Conservation (phyloP, 164 flowering plant genomes). For the Houttuynia cordata region DNA sequence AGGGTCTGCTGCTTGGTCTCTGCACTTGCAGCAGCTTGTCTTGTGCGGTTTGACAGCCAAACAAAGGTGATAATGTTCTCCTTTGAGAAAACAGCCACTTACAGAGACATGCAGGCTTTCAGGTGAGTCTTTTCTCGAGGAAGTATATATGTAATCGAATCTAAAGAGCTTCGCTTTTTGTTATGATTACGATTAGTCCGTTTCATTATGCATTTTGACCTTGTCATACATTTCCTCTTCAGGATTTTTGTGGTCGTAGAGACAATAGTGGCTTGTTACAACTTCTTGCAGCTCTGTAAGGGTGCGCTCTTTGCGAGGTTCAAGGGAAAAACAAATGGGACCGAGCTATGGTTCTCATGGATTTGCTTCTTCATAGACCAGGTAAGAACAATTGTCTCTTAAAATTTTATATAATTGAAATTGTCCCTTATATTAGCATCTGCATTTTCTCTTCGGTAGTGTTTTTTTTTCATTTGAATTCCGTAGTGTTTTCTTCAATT, state of each 20-base stretch:
- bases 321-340: slow-evolving; percentile 3
- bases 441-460: too few relatives aligned
- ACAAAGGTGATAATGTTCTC: slow-evolving; percentile 23
- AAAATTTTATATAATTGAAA: too few relatives aligned
- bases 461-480: too few relatives aligned
- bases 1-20: slow-evolving; percentile 22
- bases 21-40: slow-evolving; percentile 26
- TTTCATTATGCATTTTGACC: neutral
- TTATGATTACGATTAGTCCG: neutral
- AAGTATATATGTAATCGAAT: too few relatives aligned
- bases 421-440: too few relatives aligned
- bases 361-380: slow-evolving; percentile 46
- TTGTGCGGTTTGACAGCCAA: slow-evolving; percentile 35
- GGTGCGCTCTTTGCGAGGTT: slow-evolving; percentile 7
- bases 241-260: slow-evolving; percentile 34
- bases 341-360: slow-evolving; percentile 26
- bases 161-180: too few relatives aligned
- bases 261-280: slow-evolving; percentile 42
- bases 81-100: slow-evolving; percentile 26
- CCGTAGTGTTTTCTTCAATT: too few relatives aligned
- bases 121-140: slow-evolving; percentile 18
- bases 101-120: slow-evolving; percentile 33
- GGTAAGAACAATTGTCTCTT: slow-evolving; percentile 23
- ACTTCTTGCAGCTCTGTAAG: slow-evolving; percentile 37
- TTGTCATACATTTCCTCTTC: neutral